Evolutionary conservation across 306 rosid species (phyloP).

Genomic region (Mimosa bimucronata): DNA sequence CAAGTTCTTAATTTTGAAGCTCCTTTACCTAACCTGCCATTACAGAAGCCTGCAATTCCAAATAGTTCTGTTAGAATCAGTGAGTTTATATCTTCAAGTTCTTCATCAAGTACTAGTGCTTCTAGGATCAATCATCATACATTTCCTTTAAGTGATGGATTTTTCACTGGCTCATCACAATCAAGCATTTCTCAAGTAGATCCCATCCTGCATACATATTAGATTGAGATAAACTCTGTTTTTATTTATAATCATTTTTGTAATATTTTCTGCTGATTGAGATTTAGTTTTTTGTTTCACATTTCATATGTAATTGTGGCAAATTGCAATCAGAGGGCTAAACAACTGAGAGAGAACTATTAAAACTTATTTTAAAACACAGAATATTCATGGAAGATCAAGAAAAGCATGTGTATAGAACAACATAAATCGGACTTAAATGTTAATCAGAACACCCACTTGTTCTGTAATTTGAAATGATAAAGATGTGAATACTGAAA

Average conservation of each 20-base stretch:
- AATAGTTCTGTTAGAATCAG: not conserved
- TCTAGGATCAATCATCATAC: not conserved
- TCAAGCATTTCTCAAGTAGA: not conserved
- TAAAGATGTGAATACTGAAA: too few species aligned
- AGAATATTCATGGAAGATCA: not conserved
- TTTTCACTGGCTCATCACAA: not conserved
- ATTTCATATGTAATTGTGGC: not conserved
- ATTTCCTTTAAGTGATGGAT: not conserved
- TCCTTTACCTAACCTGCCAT: constrained; percentile 36
- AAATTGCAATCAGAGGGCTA: not conserved
- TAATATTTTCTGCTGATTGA: not conserved
- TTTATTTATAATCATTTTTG: not conserved
- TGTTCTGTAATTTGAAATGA: too few species aligned
- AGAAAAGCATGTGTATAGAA: not conserved
- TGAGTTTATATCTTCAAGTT: not conserved
- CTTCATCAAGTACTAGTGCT: not conserved
- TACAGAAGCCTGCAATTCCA: not conserved
- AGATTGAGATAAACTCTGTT: not conserved
- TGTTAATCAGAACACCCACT: too few species aligned
- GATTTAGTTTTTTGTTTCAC: not conserved
- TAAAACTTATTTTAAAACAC: not conserved
- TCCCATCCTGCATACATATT: not conserved
- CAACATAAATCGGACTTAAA: too few species aligned
- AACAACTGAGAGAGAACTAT: not conserved
- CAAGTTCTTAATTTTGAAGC: constrained; percentile 41